phyloP scores from a whole-genome alignment of 2,329 filamentous ascomycete genomes.

The Thielaviopsis punctulata region DNA sequence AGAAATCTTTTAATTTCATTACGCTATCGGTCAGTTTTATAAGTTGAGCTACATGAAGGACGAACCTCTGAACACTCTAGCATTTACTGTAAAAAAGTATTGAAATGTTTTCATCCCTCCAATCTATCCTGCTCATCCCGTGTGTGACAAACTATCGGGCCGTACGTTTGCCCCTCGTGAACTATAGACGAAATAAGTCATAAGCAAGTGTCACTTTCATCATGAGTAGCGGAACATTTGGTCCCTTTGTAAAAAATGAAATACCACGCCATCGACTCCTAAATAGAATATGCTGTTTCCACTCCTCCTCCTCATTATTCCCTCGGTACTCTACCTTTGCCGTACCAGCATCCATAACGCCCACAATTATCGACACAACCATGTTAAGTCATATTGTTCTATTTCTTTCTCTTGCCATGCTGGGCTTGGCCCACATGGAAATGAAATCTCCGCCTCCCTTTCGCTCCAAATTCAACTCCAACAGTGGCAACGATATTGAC shows the following conservation, averaged over 20 bases:
- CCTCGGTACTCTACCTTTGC: neutral
- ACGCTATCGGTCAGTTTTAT: neutral
- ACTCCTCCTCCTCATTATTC: neutral
- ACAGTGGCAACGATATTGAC: constrained; percentile 26
- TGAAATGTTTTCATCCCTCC: neutral
- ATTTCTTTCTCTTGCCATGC: constrained; percentile 8
- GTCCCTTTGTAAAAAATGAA: neutral
- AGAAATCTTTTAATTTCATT: neutral
- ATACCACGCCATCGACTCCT: neutral
- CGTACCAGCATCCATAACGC: neutral
- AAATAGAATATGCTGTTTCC: neutral
- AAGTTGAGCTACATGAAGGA: neutral
- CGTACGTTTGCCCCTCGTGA: neutral
- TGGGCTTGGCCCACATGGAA: constrained; percentile 17
- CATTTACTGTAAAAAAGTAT: neutral
- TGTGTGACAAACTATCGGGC: neutral
- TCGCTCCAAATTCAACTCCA: constrained; percentile 17
- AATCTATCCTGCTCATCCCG: neutral
- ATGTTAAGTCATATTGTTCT: neutral
- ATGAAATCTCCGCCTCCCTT: constrained; percentile 19
- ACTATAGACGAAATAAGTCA: neutral
- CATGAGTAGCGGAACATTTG: neutral
- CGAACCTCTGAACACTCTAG: neutral
- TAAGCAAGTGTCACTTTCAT: neutral
- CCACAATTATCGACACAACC: neutral